Conservation (phyloP, 495 filamentous ascomycete species). For the Cercophora newfieldiana region DNA sequence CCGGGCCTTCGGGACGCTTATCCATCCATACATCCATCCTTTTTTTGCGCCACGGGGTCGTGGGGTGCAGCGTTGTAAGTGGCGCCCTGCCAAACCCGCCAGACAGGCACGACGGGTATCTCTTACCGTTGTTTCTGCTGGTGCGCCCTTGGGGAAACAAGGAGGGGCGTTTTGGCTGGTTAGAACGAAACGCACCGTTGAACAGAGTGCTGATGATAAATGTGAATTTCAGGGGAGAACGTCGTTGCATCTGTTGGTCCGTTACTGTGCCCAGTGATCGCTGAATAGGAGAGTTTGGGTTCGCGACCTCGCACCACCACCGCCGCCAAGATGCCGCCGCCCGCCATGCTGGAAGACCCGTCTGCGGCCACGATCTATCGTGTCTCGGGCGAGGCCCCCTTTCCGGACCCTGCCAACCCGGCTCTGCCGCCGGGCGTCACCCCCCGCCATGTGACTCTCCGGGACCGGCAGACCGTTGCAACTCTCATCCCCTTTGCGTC, state of each 20-base stretch:
- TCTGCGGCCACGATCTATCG: slow-evolving; percentile 61
- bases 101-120: neutral
- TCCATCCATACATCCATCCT: neutral
- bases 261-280: neutral
- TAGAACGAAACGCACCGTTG: neutral
- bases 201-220: neutral
- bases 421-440: slow-evolving; percentile 68
- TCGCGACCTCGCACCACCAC: neutral
- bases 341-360: slow-evolving; percentile 83
- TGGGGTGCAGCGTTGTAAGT: neutral
- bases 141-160: neutral
- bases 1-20: neutral
- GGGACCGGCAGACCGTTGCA: slow-evolving; percentile 86
- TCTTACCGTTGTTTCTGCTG: neutral
- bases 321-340: slow-evolving; percentile 58
- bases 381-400: slow-evolving; percentile 61
- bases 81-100: neutral
- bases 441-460: slow-evolving; percentile 82
- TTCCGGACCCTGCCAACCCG: slow-evolving; percentile 59
- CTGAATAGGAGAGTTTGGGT: neutral
- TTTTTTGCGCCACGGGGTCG: neutral
- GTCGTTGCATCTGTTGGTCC: neutral
- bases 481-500: slow-evolving; percentile 87
- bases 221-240: neutral
- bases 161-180: neutral